Percentiles rank a stretch among this genome's conserved stretches.
Evolutionary conservation across 192 early-diverging fungal species (phyloP).

Genomic region (Coemansia sp.): DNA sequence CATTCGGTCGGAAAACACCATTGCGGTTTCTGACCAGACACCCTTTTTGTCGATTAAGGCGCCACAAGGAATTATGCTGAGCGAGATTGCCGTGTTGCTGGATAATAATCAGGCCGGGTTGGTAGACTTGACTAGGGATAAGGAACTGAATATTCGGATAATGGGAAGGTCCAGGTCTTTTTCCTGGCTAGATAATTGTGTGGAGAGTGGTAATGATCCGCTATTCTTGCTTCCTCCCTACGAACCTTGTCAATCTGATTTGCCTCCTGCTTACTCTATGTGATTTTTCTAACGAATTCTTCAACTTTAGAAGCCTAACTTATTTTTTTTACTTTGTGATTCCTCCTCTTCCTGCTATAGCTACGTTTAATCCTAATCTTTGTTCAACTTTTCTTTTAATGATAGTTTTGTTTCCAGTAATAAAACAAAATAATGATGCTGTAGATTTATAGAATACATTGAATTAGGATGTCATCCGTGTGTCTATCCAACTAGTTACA

Average conservation of each 20-base stretch:
- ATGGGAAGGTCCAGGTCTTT: slow-evolving; percentile 38
- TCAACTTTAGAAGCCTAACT: not conserved
- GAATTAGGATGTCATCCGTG: no score
- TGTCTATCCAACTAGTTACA: no score
- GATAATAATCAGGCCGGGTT: not conserved
- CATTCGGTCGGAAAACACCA: slow-evolving; percentile 15
- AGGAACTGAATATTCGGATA: slow-evolving; percentile 38
- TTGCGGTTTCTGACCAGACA: slow-evolving; percentile 2
- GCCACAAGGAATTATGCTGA: slow-evolving; percentile 37
- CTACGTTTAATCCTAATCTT: not conserved
- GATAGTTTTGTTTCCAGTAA: no score
- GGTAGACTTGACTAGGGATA: slow-evolving; percentile 36
- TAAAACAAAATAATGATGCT: no score
- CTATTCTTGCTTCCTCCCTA: slow-evolving; percentile 29
- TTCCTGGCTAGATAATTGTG: slow-evolving; percentile 8
- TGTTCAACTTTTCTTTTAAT: not conserved
- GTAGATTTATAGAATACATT: no score
- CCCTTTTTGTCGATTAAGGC: slow-evolving; percentile 23
- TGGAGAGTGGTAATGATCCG: not conserved
- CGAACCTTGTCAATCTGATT: slow-evolving; percentile 12
- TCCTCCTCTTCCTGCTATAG: not conserved
- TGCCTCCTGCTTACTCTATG: slow-evolving; percentile 31
- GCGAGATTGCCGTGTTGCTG: slow-evolving; percentile 33
- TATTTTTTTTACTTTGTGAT: not conserved
- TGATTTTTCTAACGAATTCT: not conserved